These are phyloP conservation scores for Tothia fuscella DNA, from an alignment of 2,329 filamentous ascomycete species.

Conservation along the genomic window DNA sequence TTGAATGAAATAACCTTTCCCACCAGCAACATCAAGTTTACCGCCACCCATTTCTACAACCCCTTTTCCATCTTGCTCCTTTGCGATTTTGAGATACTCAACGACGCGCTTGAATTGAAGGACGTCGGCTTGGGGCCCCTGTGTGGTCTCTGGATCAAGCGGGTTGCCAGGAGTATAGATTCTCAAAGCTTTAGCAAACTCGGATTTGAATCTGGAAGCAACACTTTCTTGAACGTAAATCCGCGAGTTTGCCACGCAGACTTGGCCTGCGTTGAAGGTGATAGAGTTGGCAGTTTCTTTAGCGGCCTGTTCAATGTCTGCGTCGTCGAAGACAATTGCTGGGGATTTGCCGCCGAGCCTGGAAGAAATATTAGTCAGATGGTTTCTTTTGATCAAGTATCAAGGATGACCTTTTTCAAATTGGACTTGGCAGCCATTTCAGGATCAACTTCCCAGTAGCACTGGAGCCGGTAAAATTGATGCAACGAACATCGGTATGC, in stretches of 20 bases:
- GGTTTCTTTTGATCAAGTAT: too few species aligned
- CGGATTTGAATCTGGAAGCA: conserved; percentile 33
- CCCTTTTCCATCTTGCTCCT: conserved; percentile 14
- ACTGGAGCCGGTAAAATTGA: conserved; percentile 19
- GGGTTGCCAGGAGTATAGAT: conserved; percentile 20
- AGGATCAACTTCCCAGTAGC: conserved; percentile 18
- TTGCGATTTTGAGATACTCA: conserved; percentile 29
- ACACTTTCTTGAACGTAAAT: conserved; percentile 44
- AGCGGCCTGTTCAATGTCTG: conserved; percentile 22
- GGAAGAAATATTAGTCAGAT: too few species aligned
- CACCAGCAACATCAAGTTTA: conserved; percentile 16
- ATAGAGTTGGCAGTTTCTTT: conserved; percentile 34
- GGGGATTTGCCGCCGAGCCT: conserved; percentile 20
- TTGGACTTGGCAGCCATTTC: conserved; percentile 19
- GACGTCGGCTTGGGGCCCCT: conserved; percentile 40
- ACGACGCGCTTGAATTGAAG: conserved; percentile 38
- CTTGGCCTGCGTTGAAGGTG: conserved; percentile 44
- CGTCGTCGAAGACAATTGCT: conserved; percentile 21
- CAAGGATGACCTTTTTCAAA: conserved; percentile 19
- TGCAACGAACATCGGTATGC: conserved; percentile 21
- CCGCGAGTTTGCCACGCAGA: conserved; percentile 47
- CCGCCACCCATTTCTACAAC: conserved; percentile 24
- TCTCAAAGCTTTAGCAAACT: conserved; percentile 25
- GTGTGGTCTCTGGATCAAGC: conserved; percentile 16
- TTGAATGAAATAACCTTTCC: conserved; percentile 21